phyloP scores from a whole-genome alignment of 176 grass and related monocot species.

The Pharus latifolius region DNA sequence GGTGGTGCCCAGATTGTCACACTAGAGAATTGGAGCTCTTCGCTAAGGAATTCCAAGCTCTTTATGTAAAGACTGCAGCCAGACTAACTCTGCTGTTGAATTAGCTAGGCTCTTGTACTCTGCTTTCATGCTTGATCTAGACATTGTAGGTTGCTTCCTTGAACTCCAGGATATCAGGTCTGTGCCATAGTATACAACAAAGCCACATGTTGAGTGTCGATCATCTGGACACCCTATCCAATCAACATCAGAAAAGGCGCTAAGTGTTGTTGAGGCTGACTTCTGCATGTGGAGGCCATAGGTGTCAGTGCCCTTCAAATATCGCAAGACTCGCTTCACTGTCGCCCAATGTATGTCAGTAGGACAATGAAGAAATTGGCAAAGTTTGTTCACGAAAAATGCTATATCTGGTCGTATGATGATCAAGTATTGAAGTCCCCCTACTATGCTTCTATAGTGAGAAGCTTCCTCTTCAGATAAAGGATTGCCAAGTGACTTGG shows the following conservation, averaged over 20 bases:
- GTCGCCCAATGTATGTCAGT: background rate
- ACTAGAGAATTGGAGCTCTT: background rate
- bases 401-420: constrained; percentile 2
- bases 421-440: background rate
- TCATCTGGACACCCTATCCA: background rate
- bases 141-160: background rate
- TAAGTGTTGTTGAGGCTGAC: background rate
- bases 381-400: constrained; percentile 1
- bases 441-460: background rate
- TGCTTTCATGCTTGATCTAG: background rate
- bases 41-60: background rate
- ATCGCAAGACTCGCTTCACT: background rate
- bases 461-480: background rate
- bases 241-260: constrained; percentile 7
- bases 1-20: background rate
- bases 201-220: background rate
- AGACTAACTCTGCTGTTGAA: background rate
- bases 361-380: background rate
- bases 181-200: background rate
- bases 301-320: background rate
- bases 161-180: background rate
- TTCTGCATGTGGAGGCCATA: background rate
- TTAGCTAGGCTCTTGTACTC: background rate
- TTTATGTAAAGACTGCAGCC: background rate
- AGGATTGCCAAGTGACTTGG: background rate